Evolutionary conservation across 1,284 basidiomycete species (phyloP).

Genomic region (Apiotrichum siamense): DNA sequence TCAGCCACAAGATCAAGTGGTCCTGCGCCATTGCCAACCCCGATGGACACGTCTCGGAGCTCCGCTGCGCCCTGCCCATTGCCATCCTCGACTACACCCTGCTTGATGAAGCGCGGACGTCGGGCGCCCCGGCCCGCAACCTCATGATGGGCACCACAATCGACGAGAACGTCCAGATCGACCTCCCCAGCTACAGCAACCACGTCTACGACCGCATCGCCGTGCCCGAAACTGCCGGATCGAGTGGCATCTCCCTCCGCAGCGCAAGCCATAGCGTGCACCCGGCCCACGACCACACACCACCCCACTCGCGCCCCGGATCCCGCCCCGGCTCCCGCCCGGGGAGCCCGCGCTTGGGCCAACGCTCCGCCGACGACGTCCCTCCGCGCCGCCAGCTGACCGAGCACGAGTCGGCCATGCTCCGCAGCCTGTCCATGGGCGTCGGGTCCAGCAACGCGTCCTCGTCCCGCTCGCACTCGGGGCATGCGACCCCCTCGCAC

Average conservation of each 20-base stretch:
- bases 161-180: conserved; percentile 56
- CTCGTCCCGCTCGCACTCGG: background rate
- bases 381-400: conserved; percentile 51
- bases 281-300: conserved; percentile 26
- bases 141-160: conserved; percentile 55
- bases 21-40: conserved; percentile 64
- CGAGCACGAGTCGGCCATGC: conserved; percentile 71
- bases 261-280: conserved; percentile 23
- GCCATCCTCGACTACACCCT: conserved; percentile 69
- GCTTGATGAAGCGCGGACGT: conserved; percentile 64
- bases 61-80: conserved; percentile 83
- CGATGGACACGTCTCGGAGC: conserved; percentile 83
- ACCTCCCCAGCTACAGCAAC: conserved; percentile 76
- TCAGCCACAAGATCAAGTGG: conserved; percentile 61
- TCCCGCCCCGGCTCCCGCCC: conserved; percentile 39
- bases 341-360: background rate
- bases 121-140: conserved; percentile 65
- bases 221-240: conserved; percentile 57
- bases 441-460: background rate
- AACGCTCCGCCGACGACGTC: conserved; percentile 23
- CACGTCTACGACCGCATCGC: conserved; percentile 86
- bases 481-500: background rate
- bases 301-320: conserved; percentile 39
- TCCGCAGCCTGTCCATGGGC: conserved; percentile 54
- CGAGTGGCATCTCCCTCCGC: conserved; percentile 26